phyloP scores from a whole-genome alignment of 371 early-diverging fungal genomes.

The Rhizopus sp. region DNA sequence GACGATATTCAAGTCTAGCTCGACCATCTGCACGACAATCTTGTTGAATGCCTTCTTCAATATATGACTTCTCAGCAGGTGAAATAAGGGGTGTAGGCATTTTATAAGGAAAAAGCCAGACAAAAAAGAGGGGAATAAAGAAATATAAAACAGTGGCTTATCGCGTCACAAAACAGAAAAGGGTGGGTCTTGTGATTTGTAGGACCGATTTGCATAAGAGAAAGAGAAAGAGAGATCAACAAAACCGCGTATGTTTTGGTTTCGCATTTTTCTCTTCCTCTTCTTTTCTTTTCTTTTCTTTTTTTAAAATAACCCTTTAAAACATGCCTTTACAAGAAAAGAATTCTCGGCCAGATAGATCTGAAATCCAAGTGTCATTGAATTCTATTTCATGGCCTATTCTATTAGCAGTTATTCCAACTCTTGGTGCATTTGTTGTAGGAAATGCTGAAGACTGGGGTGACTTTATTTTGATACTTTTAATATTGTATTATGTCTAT shows the following conservation, averaged over 20 bases:
- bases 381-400: conserved; percentile 52
- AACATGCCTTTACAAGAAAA: too few relatives aligned
- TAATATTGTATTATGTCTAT: conserved; percentile 58
- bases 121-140: conserved; percentile 38
- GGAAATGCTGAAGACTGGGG: conserved; percentile 62
- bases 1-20: conserved; percentile 74
- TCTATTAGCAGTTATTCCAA: conserved; percentile 55
- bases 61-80: conserved; percentile 81
- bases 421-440: conserved; percentile 53
- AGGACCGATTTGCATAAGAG: too few relatives aligned
- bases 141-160: conserved; percentile 13
- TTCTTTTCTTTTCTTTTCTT: not conserved
- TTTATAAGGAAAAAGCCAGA: conserved; percentile 3
- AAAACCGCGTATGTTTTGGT: conserved; percentile 55
- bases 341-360: not conserved
- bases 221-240: not conserved
- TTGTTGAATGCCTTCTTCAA: conserved; percentile 77
- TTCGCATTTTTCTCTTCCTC: conserved; percentile 9
- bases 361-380: not conserved
- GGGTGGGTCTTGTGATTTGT: not conserved
- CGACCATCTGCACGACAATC: conserved; percentile 92
- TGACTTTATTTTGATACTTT: conserved; percentile 52
- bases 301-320: not conserved
- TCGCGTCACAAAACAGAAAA: not conserved
- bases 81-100: conserved; percentile 63